Conservation (phyloP, 306 rosid species). For the Luffa aegyptiaca region DNA sequence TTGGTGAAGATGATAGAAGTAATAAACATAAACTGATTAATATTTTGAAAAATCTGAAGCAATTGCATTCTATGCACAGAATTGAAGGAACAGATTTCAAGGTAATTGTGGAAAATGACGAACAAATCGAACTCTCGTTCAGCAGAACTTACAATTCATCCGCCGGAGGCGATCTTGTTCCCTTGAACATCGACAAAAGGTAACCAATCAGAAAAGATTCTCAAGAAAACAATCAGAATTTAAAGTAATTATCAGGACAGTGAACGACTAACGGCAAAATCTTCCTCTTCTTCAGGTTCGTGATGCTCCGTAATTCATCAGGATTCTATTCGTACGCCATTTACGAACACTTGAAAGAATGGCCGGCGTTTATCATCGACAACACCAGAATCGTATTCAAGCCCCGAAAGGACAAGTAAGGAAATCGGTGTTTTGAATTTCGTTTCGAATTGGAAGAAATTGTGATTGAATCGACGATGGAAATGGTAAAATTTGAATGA, state of each 20-base stretch:
- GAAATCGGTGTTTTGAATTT: background rate
- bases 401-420: constrained; percentile 86
- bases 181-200: constrained; percentile 88
- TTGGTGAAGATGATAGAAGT: background rate
- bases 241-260: background rate
- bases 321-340: constrained; percentile 88
- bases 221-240: background rate
- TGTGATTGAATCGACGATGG: background rate
- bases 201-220: background rate
- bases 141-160: constrained; percentile 63
- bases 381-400: constrained; percentile 91
- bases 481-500: background rate
- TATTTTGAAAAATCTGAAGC: background rate
- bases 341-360: constrained; percentile 63
- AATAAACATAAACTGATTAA: background rate
- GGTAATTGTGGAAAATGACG: constrained; percentile 59
- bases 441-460: background rate
- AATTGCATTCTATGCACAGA: constrained; percentile 25
- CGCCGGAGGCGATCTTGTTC: constrained; percentile 41
- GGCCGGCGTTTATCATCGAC: constrained; percentile 73
- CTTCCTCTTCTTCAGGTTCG: constrained; percentile 38
- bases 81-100: constrained; percentile 46
- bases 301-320: constrained; percentile 67
- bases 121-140: constrained; percentile 83
- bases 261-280: background rate